Base-by-base conservation (phyloP, 164 flowering plant species). In the Tinospora cordifolia region DNA sequence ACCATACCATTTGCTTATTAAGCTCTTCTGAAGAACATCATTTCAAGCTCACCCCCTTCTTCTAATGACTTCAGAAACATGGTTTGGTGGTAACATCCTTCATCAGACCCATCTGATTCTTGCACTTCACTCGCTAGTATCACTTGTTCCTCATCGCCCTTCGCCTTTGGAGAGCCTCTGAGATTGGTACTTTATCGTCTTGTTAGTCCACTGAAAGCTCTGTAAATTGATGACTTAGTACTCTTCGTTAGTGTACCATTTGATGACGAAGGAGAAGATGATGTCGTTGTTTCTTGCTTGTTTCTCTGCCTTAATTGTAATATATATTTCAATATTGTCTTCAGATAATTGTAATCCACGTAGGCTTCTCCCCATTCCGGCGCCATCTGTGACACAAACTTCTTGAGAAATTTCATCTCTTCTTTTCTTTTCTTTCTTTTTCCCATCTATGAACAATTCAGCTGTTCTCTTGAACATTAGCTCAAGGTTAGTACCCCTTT, bases 361-460 rank as follows among this genome's bases (percentile, higher is more conserved):
- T 90, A 87, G 0, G 91, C 87, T 66, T 73, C 81, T 38, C 84
- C 86, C 92, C 95, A 90, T 80, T 90, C 95, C 3, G 85, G 90
- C 80, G 87, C 92, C 89, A 86, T 84, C 65, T 88, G 91, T 0
- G 88, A 68, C 17, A 60, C 21, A 8, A 88, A 84, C 63, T 90
- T 90, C 64, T 86, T 90, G 36, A 86, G 92, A 62, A 90, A 90
- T 85, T 88, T 88, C 95, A 90, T 90, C 36, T 30, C 4, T 30
- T 30, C 4, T 1, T n/a, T n/a, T n/a, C n/a, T n/a, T n/a, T n/a
- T n/a, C n/a, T n/a, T n/a, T n/a, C n/a, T n/a, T n/a, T n/a, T n/a
- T n/a, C n/a, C n/a, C n/a, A n/a, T n/a, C 3, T 30, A 30, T 30
- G 36, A 30, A 30, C 4, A 30, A 30, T 30, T 30, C 36, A 30